Base-by-base conservation (phyloP, 345 rosid species). In the Citrus mangshanensis region DNA sequence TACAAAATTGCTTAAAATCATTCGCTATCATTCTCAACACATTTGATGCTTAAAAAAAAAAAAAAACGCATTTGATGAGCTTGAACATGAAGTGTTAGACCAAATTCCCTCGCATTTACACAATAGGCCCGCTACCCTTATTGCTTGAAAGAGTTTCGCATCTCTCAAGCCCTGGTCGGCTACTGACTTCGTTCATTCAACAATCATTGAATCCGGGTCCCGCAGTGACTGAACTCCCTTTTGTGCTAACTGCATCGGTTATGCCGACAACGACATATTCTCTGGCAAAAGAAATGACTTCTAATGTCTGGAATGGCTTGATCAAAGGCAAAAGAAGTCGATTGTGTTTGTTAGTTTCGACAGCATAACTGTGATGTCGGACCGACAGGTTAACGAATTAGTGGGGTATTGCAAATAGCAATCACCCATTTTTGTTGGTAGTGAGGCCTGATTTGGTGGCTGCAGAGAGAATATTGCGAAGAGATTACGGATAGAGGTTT, bases 381-480 rank as follows among this genome's bases (percentile, higher is more conserved):
- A 72, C 18, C 9, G 60, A 30, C 65, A 73, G 12, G 40, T 77
- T 63, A 59, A 67, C 1, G 81, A 81, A 69, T 73, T 81, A 75
- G 1, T 77, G 78, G 75, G 75, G 84, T 5, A 49, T 81, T 14
- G 81, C 75, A 2, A 81, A 68, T n/a, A 77, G 75, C 51, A 68
- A 46, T 46, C 62, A 81, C 34, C 62, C 75, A 7, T 81, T 81
- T 24, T 72, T 77, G 40, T 81, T 81, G 78, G 61, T 81, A 19
- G 75, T 81, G 19, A 81, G 84, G 51, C 81, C 75, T 13, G 78
- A 77, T 35, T 35, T 81, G 24, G 82, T 80, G 30, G 27, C 46
- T 14, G 19, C 46, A 40, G 84, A 35, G 27, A 2, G 84, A 77
- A 63, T 81, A 73, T 21, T 70, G 46, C 0, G n/a, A 70, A 10